Evolutionary conservation across 2,329 filamentous ascomycete species (phyloP).

Genomic region (Helicocarpus griseus): DNA sequence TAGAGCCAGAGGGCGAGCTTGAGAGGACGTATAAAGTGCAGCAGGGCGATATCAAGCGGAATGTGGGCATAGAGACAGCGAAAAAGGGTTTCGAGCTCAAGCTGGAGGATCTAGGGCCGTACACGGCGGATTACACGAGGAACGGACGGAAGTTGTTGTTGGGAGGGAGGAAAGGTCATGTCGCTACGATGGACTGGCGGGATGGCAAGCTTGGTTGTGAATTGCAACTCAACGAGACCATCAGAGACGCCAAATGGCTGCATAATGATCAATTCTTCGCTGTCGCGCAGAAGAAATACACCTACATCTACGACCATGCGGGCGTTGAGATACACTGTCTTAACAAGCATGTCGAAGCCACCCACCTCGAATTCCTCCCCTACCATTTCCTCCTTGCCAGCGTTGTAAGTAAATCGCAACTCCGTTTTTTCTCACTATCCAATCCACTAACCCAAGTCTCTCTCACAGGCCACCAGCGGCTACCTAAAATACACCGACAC

Average conservation of each 20-base stretch:
- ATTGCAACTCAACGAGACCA: slow-evolving; percentile 79
- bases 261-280: slow-evolving; percentile 92
- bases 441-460: neutral
- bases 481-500: slow-evolving; percentile 92
- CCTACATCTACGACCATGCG: slow-evolving; percentile 89
- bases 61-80: slow-evolving; percentile 71
- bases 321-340: slow-evolving; percentile 90
- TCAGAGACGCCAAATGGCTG: slow-evolving; percentile 82
- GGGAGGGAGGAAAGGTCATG: slow-evolving; percentile 82
- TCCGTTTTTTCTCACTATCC: neutral
- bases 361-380: slow-evolving; percentile 88
- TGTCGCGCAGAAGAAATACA: slow-evolving; percentile 89
- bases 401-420: slow-evolving; percentile 48
- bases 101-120: slow-evolving; percentile 73
- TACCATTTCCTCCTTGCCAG: slow-evolving; percentile 93
- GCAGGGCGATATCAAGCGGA: slow-evolving; percentile 71
- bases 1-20: slow-evolving; percentile 79
- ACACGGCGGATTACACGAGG: slow-evolving; percentile 77
- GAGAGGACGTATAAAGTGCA: slow-evolving; percentile 88
- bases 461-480: slow-evolving; percentile 57
- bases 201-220: slow-evolving; percentile 86
- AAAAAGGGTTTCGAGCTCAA: slow-evolving; percentile 90
- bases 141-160: slow-evolving; percentile 81
- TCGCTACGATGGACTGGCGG: slow-evolving; percentile 95
- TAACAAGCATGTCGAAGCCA: slow-evolving; percentile 81